Percentiles rank a stretch among this genome's conserved stretches.
These are phyloP conservation scores for Sporothrix pallida DNA, from an alignment of 2,329 filamentous ascomycete genomes.

Conservation along the genomic window DNA sequence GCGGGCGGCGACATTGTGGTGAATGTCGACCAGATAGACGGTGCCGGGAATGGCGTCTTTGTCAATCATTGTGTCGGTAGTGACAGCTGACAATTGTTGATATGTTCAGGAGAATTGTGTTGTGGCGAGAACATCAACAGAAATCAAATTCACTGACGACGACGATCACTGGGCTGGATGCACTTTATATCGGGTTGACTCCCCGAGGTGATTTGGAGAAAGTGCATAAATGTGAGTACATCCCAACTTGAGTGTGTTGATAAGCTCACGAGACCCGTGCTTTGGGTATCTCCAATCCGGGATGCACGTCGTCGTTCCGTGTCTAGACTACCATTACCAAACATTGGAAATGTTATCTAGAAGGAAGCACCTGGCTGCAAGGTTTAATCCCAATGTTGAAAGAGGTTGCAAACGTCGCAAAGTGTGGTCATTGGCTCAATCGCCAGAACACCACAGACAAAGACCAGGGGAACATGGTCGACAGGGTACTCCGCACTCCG, in stretches of 20 bases:
- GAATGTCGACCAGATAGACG: constrained; percentile 17
- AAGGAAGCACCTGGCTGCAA: neutral
- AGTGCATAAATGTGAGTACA: neutral
- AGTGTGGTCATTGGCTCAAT: constrained; percentile 22
- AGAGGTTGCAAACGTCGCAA: constrained; percentile 7
- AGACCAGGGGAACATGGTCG: neutral
- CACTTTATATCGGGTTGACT: neutral
- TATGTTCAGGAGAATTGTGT: neutral
- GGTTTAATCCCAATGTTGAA: neutral
- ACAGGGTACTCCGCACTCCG: constrained; percentile 23
- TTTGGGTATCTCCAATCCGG: neutral
- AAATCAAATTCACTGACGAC: neutral
- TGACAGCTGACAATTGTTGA: neutral
- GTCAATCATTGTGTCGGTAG: constrained; percentile 12
- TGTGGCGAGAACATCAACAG: neutral
- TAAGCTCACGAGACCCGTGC: neutral
- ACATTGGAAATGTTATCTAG: constrained; percentile 4
- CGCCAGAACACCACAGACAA: neutral
- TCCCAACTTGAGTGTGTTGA: constrained; percentile 13
- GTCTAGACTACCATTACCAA: neutral
- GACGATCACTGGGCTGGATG: neutral
- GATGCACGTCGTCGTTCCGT: neutral
- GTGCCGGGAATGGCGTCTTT: constrained; percentile 25
- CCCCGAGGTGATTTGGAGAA: neutral
- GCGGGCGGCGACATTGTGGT: constrained; percentile 16